phyloP scores from a whole-genome alignment of 148 eudicot species.

The Fagopyrum tataricum region DNA sequence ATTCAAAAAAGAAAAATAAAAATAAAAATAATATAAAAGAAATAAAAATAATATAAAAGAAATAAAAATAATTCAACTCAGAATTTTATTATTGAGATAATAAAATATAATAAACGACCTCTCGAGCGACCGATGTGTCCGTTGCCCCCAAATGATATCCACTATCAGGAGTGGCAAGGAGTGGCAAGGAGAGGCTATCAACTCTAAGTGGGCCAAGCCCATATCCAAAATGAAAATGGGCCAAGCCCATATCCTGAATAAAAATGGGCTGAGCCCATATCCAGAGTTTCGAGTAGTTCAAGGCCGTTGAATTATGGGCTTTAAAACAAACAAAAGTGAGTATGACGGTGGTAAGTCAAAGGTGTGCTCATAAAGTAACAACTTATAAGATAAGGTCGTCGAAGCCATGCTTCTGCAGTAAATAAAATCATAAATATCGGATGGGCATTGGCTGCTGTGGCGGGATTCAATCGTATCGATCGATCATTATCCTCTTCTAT shows the following conservation, averaged over 20 bases:
- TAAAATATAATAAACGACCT: too few species aligned
- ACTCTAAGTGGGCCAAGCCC: too few species aligned
- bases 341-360: neutral
- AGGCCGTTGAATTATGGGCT: neutral
- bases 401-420: neutral
- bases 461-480: neutral
- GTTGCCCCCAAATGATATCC: too few species aligned
- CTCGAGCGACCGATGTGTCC: too few species aligned
- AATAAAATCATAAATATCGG: neutral
- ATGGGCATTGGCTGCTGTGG: neutral
- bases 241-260: neutral
- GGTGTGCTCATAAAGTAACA: neutral
- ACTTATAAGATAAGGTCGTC: neutral
- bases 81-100: too few species aligned
- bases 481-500: neutral
- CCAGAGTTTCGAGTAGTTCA: neutral
- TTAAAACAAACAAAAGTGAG: neutral
- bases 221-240: neutral
- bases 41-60: too few species aligned
- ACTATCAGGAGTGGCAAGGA: too few species aligned
- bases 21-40: too few species aligned
- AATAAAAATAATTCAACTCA: too few species aligned
- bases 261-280: neutral
- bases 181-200: too few species aligned
- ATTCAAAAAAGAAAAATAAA: too few species aligned